A percentile compares a stretch with the other conserved stretches of the same genome.
These are phyloP conservation scores for Melaleuca quinquenervia DNA, from an alignment of 345 rosid genomes.

Conservation along the genomic window DNA sequence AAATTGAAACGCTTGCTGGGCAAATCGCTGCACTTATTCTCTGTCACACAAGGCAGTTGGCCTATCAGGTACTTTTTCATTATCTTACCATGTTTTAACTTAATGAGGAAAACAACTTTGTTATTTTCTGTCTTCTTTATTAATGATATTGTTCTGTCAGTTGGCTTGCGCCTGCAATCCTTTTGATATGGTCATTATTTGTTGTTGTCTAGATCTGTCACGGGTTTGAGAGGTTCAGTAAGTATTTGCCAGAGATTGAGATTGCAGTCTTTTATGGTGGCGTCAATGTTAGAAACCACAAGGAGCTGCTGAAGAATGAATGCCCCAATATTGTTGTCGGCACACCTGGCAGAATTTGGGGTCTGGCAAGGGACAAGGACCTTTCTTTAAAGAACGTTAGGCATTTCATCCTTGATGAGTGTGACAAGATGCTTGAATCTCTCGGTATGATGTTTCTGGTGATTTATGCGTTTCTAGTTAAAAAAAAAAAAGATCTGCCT, in stretches of 20 bases:
- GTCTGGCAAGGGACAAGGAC: conserved; percentile 81
- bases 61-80: conserved; percentile 65
- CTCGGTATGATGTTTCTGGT: conserved; percentile 43
- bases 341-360: conserved; percentile 92
- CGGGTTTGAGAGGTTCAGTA: conserved; percentile 94
- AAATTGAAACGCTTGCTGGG: conserved; percentile 82
- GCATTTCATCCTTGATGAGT: conserved; percentile 98
- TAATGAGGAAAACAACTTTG: neutral
- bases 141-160: neutral
- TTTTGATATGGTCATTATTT: neutral
- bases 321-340: conserved; percentile 99
- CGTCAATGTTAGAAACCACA: conserved; percentile 83
- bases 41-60: conserved; percentile 93
- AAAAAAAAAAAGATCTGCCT: too few relatives aligned
- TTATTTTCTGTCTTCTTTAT: neutral
- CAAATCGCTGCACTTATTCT: conserved; percentile 90
- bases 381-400: conserved; percentile 97
- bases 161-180: neutral
- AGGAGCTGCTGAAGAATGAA: conserved; percentile 87
- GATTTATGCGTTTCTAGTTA: too few relatives aligned
- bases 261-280: conserved; percentile 97
- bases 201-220: conserved; percentile 61
- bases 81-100: neutral
- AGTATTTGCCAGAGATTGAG: conserved; percentile 80
- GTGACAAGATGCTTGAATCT: conserved; percentile 99